These are phyloP conservation scores for Apophysomyces trapeziformis DNA, from an alignment of 371 early-diverging fungal genomes.

Conservation along the genomic window DNA sequence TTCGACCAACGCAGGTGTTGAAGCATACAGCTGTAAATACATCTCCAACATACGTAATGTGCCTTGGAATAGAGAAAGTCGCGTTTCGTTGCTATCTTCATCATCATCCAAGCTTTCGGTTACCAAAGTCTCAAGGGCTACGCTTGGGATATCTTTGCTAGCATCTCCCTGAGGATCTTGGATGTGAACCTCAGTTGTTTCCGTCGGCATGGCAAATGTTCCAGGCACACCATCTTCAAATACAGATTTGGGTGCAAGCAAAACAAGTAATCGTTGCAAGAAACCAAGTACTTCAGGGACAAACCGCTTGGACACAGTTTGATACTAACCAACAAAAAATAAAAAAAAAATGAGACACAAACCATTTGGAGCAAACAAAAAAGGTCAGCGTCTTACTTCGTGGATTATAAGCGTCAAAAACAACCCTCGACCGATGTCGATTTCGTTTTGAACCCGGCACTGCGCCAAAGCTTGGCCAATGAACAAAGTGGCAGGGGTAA, in stretches of 20 bases:
- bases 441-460: conserved; percentile 57
- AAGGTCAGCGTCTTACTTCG: conserved; percentile 54
- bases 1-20: conserved; percentile 65
- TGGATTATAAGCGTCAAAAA: conserved; percentile 71
- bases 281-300: conserved; percentile 86
- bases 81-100: conserved; percentile 19
- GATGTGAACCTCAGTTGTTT: conserved; percentile 38
- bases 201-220: conserved; percentile 53
- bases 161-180: conserved; percentile 31
- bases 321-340: conserved; percentile 52
- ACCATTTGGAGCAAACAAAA: not conserved
- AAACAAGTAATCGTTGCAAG: conserved; percentile 54
- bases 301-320: conserved; percentile 78
- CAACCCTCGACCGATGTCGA: conserved; percentile 75
- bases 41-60: conserved; percentile 50
- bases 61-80: conserved; percentile 44
- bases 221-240: conserved; percentile 49
- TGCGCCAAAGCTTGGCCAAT: conserved; percentile 78
- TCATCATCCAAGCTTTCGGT: conserved; percentile 26
- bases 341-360: not conserved
- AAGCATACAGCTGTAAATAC: conserved; percentile 59
- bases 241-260: conserved; percentile 53
- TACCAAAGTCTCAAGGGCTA: conserved; percentile 30
- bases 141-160: conserved; percentile 15
- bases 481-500: conserved; percentile 82